A percentile compares a stretch with the other conserved stretches of the same genome.
phyloP scores from a whole-genome alignment of 2,329 filamentous ascomycete species.

The Fusarium sp. region DNA sequence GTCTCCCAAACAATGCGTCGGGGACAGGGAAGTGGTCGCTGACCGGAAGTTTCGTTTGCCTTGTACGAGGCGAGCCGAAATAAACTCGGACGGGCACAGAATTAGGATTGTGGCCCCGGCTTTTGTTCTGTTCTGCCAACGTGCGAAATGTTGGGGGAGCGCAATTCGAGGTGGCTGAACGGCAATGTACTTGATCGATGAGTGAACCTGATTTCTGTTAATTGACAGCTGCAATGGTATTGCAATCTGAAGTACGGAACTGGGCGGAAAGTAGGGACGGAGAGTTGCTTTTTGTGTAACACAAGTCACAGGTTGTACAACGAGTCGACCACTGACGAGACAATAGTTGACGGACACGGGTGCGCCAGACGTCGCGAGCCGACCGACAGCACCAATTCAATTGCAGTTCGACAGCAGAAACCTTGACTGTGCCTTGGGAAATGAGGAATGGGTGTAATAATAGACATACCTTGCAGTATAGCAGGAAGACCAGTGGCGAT shows the following conservation, averaged over 20 bases:
- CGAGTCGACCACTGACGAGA: conserved; percentile 25
- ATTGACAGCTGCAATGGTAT: conserved; percentile 28
- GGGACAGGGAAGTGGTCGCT: conserved; percentile 29
- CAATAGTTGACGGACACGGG: conserved; percentile 30
- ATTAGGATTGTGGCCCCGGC: conserved; percentile 26
- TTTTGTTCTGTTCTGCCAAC: conserved; percentile 19
- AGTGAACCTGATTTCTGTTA: conserved; percentile 41
- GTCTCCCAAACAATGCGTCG: conserved; percentile 31
- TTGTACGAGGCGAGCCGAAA: conserved; percentile 35
- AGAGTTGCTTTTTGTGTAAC: conserved; percentile 42
- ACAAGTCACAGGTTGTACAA: conserved; percentile 35
- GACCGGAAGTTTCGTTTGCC: conserved; percentile 25
- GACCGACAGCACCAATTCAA: conserved; percentile 37
- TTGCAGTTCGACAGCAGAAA: conserved; percentile 18
- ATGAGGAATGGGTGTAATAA: conserved; percentile 27
- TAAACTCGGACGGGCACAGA: conserved; percentile 28
- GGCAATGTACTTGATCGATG: conserved; percentile 14
- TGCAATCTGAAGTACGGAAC: conserved; percentile 26
- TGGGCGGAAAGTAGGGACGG: conserved; percentile 34
- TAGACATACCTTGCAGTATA: conserved; percentile 33
- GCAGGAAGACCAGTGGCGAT: conserved; percentile 22
- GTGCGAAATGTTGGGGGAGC: conserved; percentile 21
- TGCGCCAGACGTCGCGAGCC: conserved; percentile 36
- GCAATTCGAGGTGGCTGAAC: conserved; percentile 32
- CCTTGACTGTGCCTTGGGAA: conserved; percentile 7